Evolutionary conservation across 768 basidiomycete species (phyloP).

Genomic region (Naganishia antarctica): DNA sequence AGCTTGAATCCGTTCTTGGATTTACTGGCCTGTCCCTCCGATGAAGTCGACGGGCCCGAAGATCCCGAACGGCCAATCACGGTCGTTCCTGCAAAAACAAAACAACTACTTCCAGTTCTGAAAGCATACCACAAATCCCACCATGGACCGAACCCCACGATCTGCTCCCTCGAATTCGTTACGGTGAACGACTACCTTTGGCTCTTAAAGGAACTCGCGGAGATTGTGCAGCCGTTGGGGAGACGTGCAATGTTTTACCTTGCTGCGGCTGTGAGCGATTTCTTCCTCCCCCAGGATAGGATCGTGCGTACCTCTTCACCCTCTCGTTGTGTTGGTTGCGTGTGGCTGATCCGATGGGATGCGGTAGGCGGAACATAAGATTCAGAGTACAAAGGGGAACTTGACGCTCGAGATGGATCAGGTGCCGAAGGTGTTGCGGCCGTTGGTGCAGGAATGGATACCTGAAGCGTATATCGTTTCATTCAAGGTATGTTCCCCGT

Average conservation of each 20-base stretch:
- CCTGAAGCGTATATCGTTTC: slow-evolving; percentile 86
- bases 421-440: slow-evolving; percentile 90
- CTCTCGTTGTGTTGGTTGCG: not conserved
- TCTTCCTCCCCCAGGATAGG: slow-evolving; percentile 85
- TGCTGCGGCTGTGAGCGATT: slow-evolving; percentile 96
- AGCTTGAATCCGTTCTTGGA: slow-evolving; percentile 97
- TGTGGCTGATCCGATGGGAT: not conserved
- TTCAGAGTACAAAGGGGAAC: slow-evolving; percentile 92
- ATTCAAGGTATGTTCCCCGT: slow-evolving; percentile 68
- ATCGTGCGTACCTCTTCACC: slow-evolving; percentile 61
- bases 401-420: slow-evolving; percentile 97
- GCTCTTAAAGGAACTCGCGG: slow-evolving; percentile 72
- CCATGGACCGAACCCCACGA: slow-evolving; percentile 55
- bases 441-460: slow-evolving; percentile 90
- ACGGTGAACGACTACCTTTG: slow-evolving; percentile 96
- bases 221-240: slow-evolving; percentile 67
- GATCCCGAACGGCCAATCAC: slow-evolving; percentile 7
- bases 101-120: slow-evolving; percentile 69
- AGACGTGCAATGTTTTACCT: slow-evolving; percentile 85
- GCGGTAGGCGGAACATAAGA: slow-evolving; percentile 93
- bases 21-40: slow-evolving; percentile 64
- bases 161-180: slow-evolving; percentile 83
- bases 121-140: slow-evolving; percentile 76
- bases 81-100: slow-evolving; percentile 49
- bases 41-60: slow-evolving; percentile 13